phyloP scores from a whole-genome alignment of 257 asterid genomes.

The Salvia miltiorrhiza region DNA sequence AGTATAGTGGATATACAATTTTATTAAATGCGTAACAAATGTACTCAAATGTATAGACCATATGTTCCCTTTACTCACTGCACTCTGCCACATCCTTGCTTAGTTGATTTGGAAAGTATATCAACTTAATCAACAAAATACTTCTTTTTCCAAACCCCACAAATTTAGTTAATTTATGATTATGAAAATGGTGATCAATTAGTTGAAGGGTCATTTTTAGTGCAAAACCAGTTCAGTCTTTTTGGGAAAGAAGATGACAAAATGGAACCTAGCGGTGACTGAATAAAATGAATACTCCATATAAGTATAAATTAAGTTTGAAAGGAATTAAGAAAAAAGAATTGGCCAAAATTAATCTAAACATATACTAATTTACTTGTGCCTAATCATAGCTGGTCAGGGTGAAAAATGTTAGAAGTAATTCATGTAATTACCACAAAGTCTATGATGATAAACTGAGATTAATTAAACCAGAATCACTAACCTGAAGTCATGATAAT shows the following conservation, averaged over 20 bases:
- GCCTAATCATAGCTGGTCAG: neutral
- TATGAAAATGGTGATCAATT: neutral
- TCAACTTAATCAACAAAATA: conserved; percentile 15
- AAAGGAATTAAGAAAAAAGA: neutral
- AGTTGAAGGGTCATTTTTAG: conserved; percentile 22
- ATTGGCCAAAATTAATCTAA: neutral
- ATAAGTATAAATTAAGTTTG: neutral
- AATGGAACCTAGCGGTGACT: conserved; percentile 8
- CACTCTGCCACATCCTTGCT: conserved; percentile 23
- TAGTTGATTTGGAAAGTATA: conserved; percentile 25
- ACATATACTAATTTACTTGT: neutral
- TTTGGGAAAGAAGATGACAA: conserved; percentile 6
- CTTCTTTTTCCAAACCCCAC: conserved; percentile 18
- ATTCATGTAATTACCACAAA: no score
- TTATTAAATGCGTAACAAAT: conserved; percentile 4
- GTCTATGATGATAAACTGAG: no score
- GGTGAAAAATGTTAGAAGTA: no score
- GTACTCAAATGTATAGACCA: conserved; percentile 28
- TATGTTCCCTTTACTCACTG: conserved; percentile 35
- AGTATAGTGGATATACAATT: conserved; percentile 6
- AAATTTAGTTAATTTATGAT: neutral
- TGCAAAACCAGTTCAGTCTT: neutral
- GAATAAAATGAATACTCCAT: neutral
- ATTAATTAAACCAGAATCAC: no score
- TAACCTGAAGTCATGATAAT: no score